phyloP scores from a whole-genome alignment of 2,329 filamentous ascomycete species.

The Metarhizium humberi region DNA sequence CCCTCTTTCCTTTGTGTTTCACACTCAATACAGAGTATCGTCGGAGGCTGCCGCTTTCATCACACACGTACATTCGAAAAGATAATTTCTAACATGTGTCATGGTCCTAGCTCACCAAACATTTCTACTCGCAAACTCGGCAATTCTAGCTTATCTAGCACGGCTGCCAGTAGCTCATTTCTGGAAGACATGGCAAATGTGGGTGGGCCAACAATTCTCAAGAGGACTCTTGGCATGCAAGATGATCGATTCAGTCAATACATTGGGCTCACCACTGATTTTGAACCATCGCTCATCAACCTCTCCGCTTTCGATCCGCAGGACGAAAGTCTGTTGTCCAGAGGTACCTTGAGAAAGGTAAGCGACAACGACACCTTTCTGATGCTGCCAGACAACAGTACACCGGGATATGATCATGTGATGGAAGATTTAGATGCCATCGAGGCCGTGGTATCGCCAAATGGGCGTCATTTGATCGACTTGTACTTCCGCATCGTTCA shows the following conservation, averaged over 20 bases:
- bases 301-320: constrained; percentile 71
- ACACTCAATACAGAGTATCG: neutral
- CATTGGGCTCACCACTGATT: constrained; percentile 74
- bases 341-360: constrained; percentile 63
- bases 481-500: constrained; percentile 77
- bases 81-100: neutral
- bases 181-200: constrained; percentile 64
- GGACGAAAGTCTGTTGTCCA: constrained; percentile 67
- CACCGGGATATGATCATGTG: constrained; percentile 62
- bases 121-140: constrained; percentile 41
- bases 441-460: constrained; percentile 64
- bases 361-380: constrained; percentile 72
- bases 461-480: constrained; percentile 69
- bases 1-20: neutral
- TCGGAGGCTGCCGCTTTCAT: neutral
- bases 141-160: constrained; percentile 51
- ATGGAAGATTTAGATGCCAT: constrained; percentile 60
- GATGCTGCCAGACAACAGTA: constrained; percentile 65
- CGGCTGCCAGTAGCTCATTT: constrained; percentile 51
- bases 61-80: neutral
- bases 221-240: constrained; percentile 66
- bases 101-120: constrained; percentile 41
- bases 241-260: constrained; percentile 73
- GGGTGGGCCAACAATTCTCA: constrained; percentile 55
- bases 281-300: constrained; percentile 75